Base-by-base conservation (phyloP, 768 basidiomycete species). In the Termitomyces sp. region DNA sequence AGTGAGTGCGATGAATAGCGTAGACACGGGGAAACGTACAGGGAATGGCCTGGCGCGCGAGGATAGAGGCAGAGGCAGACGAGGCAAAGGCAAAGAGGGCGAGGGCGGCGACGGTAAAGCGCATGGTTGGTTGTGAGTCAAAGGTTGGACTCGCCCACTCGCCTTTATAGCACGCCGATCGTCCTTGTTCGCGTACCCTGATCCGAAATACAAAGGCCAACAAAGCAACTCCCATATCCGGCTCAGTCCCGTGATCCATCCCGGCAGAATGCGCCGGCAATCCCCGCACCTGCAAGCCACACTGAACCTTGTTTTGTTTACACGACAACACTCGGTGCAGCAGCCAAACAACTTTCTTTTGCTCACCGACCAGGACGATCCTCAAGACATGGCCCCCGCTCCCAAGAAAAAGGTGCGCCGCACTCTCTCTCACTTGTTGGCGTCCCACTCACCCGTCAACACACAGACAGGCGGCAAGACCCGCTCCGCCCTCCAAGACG, bases 401-500 rank as follows among this genome's bases (percentile, higher is more conserved):
- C 69, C 70, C 60, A 81, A 80, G 73, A 84, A 83, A 82, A 85
- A 85, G 82, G 82, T 83, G 63, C 64, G n/a, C n/a, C n/a, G n/a
- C n/a, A n/a, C n/a, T n/a, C n/a, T n/a, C n/a, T n/a, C n/a, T n/a
- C n/a, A n/a, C n/a, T n/a, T n/a, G n/a, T n/a, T n/a, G n/a, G n/a
- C n/a, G n/a, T n/a, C n/a, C n/a, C n/a, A n/a, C n/a, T n/a, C n/a
- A 37, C 14, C 21, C 35, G 52, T 7, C 38, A 19, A 19, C 11
- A 50, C 12, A 19, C 60, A 86, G 82, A 81, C 87, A 68, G 79
- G 81, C 73, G 86, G 86, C 76, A 96, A 97, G 84, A 85, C 85
- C 68, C 94, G 96, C 76, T 95, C 94, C 59, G 96, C 96, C 54
- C 92, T 98, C 72, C 85, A 92, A 77, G 96, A 98, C 75, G 96